These are phyloP conservation scores for Sindora glabra DNA, from an alignment of 306 rosid species.

Conservation along the genomic window DNA sequence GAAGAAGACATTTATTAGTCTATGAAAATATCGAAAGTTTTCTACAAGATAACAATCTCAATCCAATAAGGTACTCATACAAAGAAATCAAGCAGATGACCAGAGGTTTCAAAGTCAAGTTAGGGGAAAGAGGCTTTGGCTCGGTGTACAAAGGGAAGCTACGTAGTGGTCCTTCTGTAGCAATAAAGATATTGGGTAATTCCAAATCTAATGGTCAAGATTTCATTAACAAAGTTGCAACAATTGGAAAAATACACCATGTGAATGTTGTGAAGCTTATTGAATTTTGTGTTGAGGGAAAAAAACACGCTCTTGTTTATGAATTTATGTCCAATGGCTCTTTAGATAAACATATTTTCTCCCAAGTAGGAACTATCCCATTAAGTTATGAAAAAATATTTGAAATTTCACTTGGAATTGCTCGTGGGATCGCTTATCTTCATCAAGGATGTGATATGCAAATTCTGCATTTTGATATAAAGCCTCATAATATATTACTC, in stretches of 20 bases:
- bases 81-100: slow-evolving; percentile 11
- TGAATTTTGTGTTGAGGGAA: slow-evolving; percentile 13
- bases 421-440: too few species aligned
- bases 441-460: too few species aligned
- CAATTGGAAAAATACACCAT: slow-evolving; percentile 14
- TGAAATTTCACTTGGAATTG: too few species aligned
- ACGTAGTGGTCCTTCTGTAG: slow-evolving; percentile 4
- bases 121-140: slow-evolving; percentile 20
- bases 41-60: background rate
- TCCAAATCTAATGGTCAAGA: slow-evolving; percentile 18
- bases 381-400: background rate
- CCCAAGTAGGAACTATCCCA: background rate
- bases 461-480: too few species aligned
- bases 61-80: slow-evolving; percentile 16
- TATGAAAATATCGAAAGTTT: slow-evolving; percentile 2
- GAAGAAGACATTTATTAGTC: slow-evolving; percentile 18
- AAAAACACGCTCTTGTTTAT: too few species aligned
- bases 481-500: too few species aligned
- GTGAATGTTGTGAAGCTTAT: slow-evolving; percentile 12
- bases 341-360: background rate
- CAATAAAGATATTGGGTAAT: background rate
- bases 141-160: background rate
- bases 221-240: too few species aligned
- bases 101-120: background rate
- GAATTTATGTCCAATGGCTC: slow-evolving; percentile 10